These are phyloP conservation scores for Suillus subaureus DNA, from an alignment of 768 basidiomycete genomes.

Conservation along the genomic window DNA sequence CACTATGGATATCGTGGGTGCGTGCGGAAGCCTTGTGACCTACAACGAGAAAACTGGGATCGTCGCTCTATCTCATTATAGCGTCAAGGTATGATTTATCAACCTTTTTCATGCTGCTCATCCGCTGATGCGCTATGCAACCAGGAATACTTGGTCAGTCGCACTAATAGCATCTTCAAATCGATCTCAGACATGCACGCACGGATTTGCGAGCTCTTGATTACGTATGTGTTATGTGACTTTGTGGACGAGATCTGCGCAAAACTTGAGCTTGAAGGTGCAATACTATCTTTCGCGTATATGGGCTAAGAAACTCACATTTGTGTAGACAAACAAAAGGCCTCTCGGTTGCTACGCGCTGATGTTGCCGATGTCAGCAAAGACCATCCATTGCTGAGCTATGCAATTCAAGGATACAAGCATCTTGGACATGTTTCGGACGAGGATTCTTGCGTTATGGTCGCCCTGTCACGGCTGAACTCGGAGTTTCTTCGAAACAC, in stretches of 20 bases:
- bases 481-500: background rate
- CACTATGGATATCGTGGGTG: background rate
- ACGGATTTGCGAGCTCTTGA: background rate
- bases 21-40: constrained; percentile 1
- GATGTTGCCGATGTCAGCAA: no score
- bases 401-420: background rate
- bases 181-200: background rate
- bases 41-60: background rate
- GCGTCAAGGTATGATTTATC: constrained; percentile 9
- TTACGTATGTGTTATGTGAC: background rate
- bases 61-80: constrained; percentile 10
- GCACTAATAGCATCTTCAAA: background rate
- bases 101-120: background rate
- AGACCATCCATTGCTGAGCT: background rate
- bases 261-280: background rate
- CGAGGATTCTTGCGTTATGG: background rate
- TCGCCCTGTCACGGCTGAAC: background rate
- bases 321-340: background rate
- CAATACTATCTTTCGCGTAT: background rate
- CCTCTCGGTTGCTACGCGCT: no score
- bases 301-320: background rate
- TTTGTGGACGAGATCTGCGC: background rate
- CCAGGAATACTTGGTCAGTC: background rate
- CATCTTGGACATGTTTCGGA: background rate
- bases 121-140: background rate